Evolutionary conservation across 2,329 filamentous ascomycete genomes (phyloP), one percentile per base, ranked within the genome.

Genomic region (Endoconidiophora laricicola): DNA sequence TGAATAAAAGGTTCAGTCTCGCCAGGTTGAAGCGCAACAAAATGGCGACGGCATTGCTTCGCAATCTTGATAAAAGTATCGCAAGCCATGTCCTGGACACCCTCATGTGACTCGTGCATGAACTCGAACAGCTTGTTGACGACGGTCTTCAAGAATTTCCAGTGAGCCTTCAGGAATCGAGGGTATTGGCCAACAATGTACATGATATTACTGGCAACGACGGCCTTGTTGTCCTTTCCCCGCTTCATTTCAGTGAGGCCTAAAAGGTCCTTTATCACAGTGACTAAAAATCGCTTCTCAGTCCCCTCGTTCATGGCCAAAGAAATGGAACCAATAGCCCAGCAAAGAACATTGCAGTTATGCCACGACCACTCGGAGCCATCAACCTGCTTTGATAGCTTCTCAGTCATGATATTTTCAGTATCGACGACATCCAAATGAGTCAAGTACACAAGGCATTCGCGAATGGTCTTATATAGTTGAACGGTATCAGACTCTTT

Each of bases 51-150:
- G 69, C 91, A 98, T 65, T 96, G 94, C 64, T 93, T 90, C 23
- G 91, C 93, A 62, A 98, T 98, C 72, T 98, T 98, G 68, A 98
- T 98, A 61, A 98, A 98, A 0, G 91, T 98, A 66, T 98, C 93
- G 64, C 91, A 98, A 60, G 91, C 91, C 93, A 98, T 98, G 67
- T 98, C 91, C 67, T 98, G 93, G 23, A 98, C 91, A 70, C 86
- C 80, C 70, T 98, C 91, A 61, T 98, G 91, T 1, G 91, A 96
- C 66, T 98, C 91, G 65, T 98, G 91, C 91, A 98, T 98, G 63
- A 98, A 98, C 69, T 98, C 91, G 60, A 98, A 98, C 4, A 98
- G 76, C 71, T 98, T 98, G 69, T 98, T 98, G 61, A 98, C 91
- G 16, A 98, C 91, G 2, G 91, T 98, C 78, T 98, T 98, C 51